A percentile compares a stretch with the other conserved stretches of the same genome.
Conservation (phyloP, 306 rosid species). For the Senna siamea region DNA sequence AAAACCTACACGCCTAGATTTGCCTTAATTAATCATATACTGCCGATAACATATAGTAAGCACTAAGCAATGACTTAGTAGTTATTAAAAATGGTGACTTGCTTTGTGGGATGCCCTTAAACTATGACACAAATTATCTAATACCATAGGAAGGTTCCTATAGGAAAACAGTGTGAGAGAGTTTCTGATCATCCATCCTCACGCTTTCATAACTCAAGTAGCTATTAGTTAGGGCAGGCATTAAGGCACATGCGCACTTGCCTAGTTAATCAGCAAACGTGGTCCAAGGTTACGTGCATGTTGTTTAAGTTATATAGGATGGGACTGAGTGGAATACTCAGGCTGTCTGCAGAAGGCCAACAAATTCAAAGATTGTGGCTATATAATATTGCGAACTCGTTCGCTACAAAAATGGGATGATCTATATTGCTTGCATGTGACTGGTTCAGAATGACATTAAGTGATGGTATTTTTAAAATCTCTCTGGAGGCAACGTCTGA, state of each 20-base stretch:
- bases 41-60: not conserved
- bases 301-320: not conserved
- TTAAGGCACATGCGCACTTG: too few species aligned
- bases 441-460: not conserved
- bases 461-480: not conserved
- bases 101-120: not conserved
- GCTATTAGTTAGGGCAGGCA: too few species aligned
- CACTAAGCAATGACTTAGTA: too few species aligned
- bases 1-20: not conserved
- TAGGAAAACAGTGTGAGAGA: not conserved
- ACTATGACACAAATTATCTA: not conserved
- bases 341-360: constrained; percentile 22
- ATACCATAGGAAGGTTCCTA: not conserved
- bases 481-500: not conserved
- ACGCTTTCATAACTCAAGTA: too few species aligned
- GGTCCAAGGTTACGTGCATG: not conserved
- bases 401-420: not conserved
- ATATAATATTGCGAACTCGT: constrained; percentile 9
- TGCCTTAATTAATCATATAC: not conserved
- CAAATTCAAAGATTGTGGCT: constrained; percentile 4
- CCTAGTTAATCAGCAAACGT: too few species aligned
- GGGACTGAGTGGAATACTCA: too few species aligned
- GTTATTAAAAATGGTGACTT: not conserved
- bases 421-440: not conserved
- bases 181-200: too few species aligned